Conservation (phyloP, 1,284 basidiomycete species). For the Cutaneotrichosporon daszewskae region DNA sequence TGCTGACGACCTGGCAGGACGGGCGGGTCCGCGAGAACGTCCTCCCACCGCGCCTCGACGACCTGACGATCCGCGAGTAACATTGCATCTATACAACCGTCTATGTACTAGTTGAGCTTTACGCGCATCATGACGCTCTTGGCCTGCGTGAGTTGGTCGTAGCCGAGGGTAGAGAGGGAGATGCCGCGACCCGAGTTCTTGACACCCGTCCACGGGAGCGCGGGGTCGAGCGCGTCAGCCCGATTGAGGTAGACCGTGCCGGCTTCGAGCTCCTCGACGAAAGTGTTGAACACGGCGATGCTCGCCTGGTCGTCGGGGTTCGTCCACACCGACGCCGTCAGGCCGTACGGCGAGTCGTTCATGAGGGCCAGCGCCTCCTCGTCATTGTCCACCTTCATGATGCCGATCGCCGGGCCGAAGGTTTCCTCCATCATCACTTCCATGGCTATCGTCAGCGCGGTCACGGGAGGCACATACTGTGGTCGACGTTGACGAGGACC, state of each 20-base stretch:
- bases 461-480: slow-evolving; percentile 56
- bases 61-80: background rate
- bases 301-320: slow-evolving; percentile 58
- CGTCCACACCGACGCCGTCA: slow-evolving; percentile 93
- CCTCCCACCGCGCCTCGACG: background rate
- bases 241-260: slow-evolving; percentile 92
- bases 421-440: slow-evolving; percentile 80
- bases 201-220: slow-evolving; percentile 86
- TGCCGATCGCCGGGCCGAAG: slow-evolving; percentile 84
- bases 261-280: slow-evolving; percentile 68
- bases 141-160: slow-evolving; percentile 36
- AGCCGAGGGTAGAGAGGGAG: slow-evolving; percentile 71
- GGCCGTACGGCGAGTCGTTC: slow-evolving; percentile 93
- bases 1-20: slow-evolving; percentile 57
- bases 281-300: slow-evolving; percentile 57
- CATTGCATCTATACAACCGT: slow-evolving; percentile 4
- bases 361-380: slow-evolving; percentile 80
- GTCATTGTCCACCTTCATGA: slow-evolving; percentile 65
- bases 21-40: background rate
- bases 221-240: slow-evolving; percentile 85
- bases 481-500: slow-evolving; percentile 79
- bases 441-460: slow-evolving; percentile 58
- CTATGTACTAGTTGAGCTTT: slow-evolving; percentile 4
- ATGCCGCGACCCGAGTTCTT: slow-evolving; percentile 89
- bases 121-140: slow-evolving; percentile 21